Conservation (phyloP, 2,329 filamentous ascomycete species). For the Aureobasidium vineae region DNA sequence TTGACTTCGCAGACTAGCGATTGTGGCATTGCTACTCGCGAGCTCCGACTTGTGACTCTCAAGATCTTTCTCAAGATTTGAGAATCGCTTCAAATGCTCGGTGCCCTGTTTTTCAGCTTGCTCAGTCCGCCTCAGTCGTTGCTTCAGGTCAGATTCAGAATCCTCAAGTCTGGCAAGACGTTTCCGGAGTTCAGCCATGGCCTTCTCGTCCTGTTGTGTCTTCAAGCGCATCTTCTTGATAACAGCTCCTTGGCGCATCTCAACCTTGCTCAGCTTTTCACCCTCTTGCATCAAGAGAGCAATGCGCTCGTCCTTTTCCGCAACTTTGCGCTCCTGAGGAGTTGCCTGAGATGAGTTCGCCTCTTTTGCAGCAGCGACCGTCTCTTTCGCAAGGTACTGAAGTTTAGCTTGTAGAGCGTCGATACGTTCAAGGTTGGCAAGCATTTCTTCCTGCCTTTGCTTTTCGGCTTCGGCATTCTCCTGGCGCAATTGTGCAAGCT, state of each 20-base stretch:
- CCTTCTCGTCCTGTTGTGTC: constrained; percentile 52
- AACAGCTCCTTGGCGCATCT: constrained; percentile 77
- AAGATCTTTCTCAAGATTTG: constrained; percentile 57
- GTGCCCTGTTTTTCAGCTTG: constrained; percentile 56
- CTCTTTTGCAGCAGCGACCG: constrained; percentile 70
- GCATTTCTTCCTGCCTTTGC: constrained; percentile 75
- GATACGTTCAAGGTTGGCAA: constrained; percentile 81
- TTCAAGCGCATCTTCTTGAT: constrained; percentile 73
- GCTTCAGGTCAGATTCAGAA: constrained; percentile 58
- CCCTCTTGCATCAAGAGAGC: constrained; percentile 89
- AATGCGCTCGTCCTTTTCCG: constrained; percentile 88
- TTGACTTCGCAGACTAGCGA: constrained; percentile 68
- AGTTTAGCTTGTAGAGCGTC: constrained; percentile 91
- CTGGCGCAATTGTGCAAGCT: constrained; percentile 51
- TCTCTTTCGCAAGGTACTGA: constrained; percentile 79
- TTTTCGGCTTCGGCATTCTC: constrained; percentile 53
- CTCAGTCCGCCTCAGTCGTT: constrained; percentile 62
- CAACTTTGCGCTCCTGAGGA: constrained; percentile 72
- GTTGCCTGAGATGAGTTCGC: constrained; percentile 63
- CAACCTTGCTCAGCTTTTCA: constrained; percentile 78
- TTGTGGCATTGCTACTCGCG: constrained; percentile 61
- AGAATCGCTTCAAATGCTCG: constrained; percentile 54
- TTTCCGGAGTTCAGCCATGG: constrained; percentile 52
- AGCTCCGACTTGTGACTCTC: constrained; percentile 62
- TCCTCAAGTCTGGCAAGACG: constrained; percentile 67